Base-by-base conservation (phyloP, 805 yeast genomes). In the Groenewaldozyma tartarivorans region DNA sequence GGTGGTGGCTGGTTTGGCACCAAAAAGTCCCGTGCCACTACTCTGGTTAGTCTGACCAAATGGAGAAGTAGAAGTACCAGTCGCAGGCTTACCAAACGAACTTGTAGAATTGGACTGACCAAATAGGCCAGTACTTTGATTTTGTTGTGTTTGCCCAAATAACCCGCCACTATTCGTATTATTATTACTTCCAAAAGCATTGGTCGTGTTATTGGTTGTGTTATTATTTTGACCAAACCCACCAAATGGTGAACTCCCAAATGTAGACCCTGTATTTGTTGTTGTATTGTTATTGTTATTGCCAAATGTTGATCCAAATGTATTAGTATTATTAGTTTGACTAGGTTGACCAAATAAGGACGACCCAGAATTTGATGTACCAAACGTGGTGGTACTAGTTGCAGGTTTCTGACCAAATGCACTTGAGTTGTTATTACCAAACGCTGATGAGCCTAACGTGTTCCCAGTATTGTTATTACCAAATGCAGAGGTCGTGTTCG, bases 281-380 rank as follows among this genome's bases (percentile, higher is more conserved):
- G 40, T 26, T 2, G 41, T 26, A 20, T 44, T 38, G 31, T 21
- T n/a, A 19, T 44, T 50, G 34, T 46, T 52, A 20, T 45, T 49
- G 13, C 72, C 73, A 50, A 69, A 69, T 32, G 67, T 42, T 1
- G 72, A 71, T 15, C 67, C 66, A 13, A 50, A 48, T 3, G 53
- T 20, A 21, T 43, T 29, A 35, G 43, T 36, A 5, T 50, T 56
- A 36, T 53, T 53, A 32, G 51, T 48, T 26, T 32, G 4, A 22
- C 31, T 34, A 16, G 30, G 20, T 24, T 42, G 46, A 17, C 48
- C 48, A 43, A 45, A 45, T 9, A 42, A 35, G 3, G 39, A 37
- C 16, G 50, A 33, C 21, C 52, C 46, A 18, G 58, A 42, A 13
- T 55, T 53, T 38, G 48, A 52, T 42, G 45, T 52, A 13, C 19